These are phyloP conservation scores for Laetiporus sulphureus DNA, from an alignment of 1,284 basidiomycete genomes.

Conservation along the genomic window DNA sequence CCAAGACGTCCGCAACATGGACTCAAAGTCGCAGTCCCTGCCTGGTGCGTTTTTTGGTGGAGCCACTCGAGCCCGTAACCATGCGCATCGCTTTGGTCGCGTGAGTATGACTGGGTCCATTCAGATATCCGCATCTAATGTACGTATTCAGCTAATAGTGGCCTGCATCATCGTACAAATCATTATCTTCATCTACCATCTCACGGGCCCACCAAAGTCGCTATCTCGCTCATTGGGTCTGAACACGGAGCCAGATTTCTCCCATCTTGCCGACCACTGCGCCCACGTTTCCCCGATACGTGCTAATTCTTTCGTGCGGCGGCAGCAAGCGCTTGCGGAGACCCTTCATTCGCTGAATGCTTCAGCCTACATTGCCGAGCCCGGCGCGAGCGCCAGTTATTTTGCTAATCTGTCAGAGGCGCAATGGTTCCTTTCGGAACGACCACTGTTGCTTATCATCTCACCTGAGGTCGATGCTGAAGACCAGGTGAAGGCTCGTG, in stretches of 20 bases:
- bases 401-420: slow-evolving; percentile 62
- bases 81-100: slow-evolving; percentile 3
- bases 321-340: slow-evolving; percentile 48
- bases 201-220: slow-evolving; percentile 4
- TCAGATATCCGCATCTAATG: no score
- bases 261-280: slow-evolving; percentile 43
- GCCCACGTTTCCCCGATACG: slow-evolving; percentile 42
- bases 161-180: slow-evolving; percentile 9
- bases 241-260: slow-evolving; percentile 22
- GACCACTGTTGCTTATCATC: slow-evolving; percentile 69
- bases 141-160: slow-evolving; percentile 6
- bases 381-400: slow-evolving; percentile 65
- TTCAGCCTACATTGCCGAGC: slow-evolving; percentile 68
- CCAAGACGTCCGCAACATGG: slow-evolving; percentile 1
- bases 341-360: slow-evolving; percentile 43
- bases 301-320: slow-evolving; percentile 38
- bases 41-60: no score
- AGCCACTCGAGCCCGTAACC: no score
- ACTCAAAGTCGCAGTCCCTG: slow-evolving; percentile 2
- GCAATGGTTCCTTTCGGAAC: slow-evolving; percentile 69
- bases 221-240: neutral
- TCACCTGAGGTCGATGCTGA: slow-evolving; percentile 32
- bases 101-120: no score
- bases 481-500: slow-evolving; percentile 30
- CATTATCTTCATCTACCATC: slow-evolving; percentile 7